Base-by-base conservation (phyloP, 306 rosid species). In the Dryas drummondii region DNA sequence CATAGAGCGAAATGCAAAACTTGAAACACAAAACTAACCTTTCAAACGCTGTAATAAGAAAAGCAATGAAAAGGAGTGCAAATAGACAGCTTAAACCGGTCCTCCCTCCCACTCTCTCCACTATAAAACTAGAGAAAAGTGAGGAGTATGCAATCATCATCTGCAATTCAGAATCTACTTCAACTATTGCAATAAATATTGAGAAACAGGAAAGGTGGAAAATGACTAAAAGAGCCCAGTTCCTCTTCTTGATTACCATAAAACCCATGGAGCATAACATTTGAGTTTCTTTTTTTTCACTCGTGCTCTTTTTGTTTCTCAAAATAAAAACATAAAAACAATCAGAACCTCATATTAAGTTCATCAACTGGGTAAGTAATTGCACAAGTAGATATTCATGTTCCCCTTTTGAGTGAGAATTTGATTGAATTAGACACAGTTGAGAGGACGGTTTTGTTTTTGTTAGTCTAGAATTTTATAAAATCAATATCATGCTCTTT, bases 71-170 rank as follows among this genome's bases (percentile, higher is more conserved):
- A 66, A 79, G 63, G 62, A 90, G 84, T 59, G 83, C 79, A 80
- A 79, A 76, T 76, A 83, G 71, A 75, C 83, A 82, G 49, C 83
- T 82, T 19, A 86, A 40, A 17, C 93, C 91, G 41, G 80, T 83
- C 74, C 77, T 78, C 65, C 46, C 78, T 69, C 96, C 81, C 58
- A 82, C 47, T 86, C 89, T 88, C 84, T 90, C 92, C 17, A 83
- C 79, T 45, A 84, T 59, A 80, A 88, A 81, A 79, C 84, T 77
- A 67, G 91, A 86, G 51, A 88, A 83, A 84, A 90, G 86, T 9
- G 91, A 84, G 72, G 88, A 83, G 70, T 77, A 81, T 17, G 83
- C 91, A 58, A 90, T 75, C 91, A 86, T 84, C 89, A 88, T 88
- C 91, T 90, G 88, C 81, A 85, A 57, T 74, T 48, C 54, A 82